These are phyloP conservation scores for Solanum pimpinellifolium DNA, from an alignment of 257 asterid genomes.

Conservation along the genomic window DNA sequence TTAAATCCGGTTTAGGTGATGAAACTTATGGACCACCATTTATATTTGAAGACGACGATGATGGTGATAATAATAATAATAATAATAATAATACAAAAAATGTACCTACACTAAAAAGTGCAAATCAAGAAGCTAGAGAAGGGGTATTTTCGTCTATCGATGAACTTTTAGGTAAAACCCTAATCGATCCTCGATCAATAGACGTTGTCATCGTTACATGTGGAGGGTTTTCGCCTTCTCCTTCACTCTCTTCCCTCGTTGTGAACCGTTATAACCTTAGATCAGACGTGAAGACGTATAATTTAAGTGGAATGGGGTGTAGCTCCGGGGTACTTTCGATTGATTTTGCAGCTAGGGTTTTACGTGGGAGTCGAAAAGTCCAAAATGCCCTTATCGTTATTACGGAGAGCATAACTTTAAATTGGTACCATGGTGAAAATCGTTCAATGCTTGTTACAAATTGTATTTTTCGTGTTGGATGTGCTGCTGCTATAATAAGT, in stretches of 20 bases:
- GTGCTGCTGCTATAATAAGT: constrained; percentile 44
- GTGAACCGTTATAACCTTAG: constrained; percentile 37
- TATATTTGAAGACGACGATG: constrained; percentile 22
- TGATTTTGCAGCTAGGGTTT: constrained; percentile 51
- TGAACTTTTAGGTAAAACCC: constrained; percentile 35
- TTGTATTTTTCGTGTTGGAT: constrained; percentile 58
- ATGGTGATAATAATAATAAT: background rate
- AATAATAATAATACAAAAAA: background rate
- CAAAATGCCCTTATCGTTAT: constrained; percentile 49
- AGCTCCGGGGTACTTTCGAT: constrained; percentile 44
- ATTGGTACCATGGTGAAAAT: constrained; percentile 52
- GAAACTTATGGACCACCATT: constrained; percentile 59
- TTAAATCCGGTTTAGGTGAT: constrained; percentile 52
- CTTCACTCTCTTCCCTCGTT: constrained; percentile 45
- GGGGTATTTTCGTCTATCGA: constrained; percentile 47
- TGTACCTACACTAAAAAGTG: constrained; percentile 26
- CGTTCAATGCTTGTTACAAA: constrained; percentile 65
- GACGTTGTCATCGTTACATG: constrained; percentile 45
- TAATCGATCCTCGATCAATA: constrained; percentile 13
- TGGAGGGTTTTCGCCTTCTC: constrained; percentile 49
- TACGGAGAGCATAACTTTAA: constrained; percentile 42
- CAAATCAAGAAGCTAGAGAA: constrained; percentile 49
- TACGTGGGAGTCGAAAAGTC: constrained; percentile 22
- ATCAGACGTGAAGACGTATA: constrained; percentile 50
- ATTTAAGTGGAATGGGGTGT: constrained; percentile 72